Evolutionary conservation across 1,284 basidiomycete genomes (phyloP).

Genomic region (Microbotryomycetes sp.): DNA sequence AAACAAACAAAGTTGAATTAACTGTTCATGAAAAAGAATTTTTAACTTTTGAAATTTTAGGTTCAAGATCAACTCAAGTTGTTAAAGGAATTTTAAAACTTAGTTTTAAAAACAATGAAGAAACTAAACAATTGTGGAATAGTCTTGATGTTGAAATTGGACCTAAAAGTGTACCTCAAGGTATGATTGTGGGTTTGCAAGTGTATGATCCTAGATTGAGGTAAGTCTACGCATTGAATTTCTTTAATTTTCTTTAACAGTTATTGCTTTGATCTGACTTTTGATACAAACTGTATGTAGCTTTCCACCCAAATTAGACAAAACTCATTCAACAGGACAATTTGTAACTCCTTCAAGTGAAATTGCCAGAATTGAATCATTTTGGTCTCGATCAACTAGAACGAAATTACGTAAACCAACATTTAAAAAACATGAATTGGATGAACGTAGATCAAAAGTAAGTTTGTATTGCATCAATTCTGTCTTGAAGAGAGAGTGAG

Average conservation of each 20-base stretch:
- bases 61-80: constrained; percentile 70
- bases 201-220: constrained; percentile 73
- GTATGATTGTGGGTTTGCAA: constrained; percentile 66
- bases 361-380: constrained; percentile 54
- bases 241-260: neutral
- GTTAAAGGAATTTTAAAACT: constrained; percentile 64
- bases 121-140: constrained; percentile 58
- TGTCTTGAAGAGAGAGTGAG: no score
- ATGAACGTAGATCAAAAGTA: constrained; percentile 67
- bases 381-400: constrained; percentile 63
- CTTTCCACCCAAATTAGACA: constrained; percentile 71
- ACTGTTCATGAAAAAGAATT: constrained; percentile 9
- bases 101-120: constrained; percentile 42
- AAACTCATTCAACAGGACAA: constrained; percentile 41
- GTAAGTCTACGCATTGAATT: constrained; percentile 48
- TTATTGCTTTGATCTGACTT: neutral
- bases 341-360: constrained; percentile 53
- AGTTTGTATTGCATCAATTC: no score
- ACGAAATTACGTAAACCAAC: constrained; percentile 54
- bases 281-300: constrained; percentile 43
- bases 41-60: constrained; percentile 74
- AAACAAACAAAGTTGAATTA: neutral
- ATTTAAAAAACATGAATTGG: constrained; percentile 75
- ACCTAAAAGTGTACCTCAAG: constrained; percentile 59
- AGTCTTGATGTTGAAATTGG: constrained; percentile 48